Percentiles rank a stretch among this genome's conserved stretches.
phyloP scores from a whole-genome alignment of 768 basidiomycete genomes.

The Mycena sanguinolenta region DNA sequence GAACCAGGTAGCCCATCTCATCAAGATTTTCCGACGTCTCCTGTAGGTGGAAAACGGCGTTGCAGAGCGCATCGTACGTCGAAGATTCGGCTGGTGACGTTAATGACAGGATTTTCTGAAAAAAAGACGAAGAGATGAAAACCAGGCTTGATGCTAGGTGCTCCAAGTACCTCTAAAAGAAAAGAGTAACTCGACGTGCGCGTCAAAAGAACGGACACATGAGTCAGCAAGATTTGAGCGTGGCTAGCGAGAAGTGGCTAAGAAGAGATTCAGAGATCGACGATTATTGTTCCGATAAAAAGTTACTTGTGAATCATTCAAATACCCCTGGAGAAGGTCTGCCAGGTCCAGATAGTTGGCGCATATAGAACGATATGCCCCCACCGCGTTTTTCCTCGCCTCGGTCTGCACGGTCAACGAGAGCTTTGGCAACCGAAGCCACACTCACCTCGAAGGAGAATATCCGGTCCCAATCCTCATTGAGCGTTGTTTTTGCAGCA shows the following conservation, averaged over 20 bases:
- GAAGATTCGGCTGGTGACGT: conserved; percentile 44
- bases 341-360: conserved; percentile 48
- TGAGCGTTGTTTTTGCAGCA: conserved; percentile 11
- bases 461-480: conserved; percentile 38
- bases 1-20: conserved; percentile 54
- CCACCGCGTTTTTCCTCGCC: conserved; percentile 45
- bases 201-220: conserved; percentile 49
- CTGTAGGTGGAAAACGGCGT: conserved; percentile 45
- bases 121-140: neutral
- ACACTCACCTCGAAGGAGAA: conserved; percentile 39
- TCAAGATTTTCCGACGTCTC: conserved; percentile 51
- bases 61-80: conserved; percentile 52
- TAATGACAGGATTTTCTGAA: conserved; percentile 41
- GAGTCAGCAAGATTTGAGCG: conserved; percentile 44
- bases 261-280: neutral
- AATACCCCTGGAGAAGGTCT: conserved; percentile 41
- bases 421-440: neutral
- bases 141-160: neutral
- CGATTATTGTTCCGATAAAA: neutral
- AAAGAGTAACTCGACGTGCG: conserved; percentile 47
- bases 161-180: conserved; percentile 45
- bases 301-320: conserved; percentile 39
- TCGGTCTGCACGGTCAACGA: conserved; percentile 9
- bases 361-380: conserved; percentile 53
- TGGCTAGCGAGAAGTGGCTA: conserved; percentile 40